Base-by-base conservation (phyloP, 352 stramenopile species). In the Pythium periplocum region DNA sequence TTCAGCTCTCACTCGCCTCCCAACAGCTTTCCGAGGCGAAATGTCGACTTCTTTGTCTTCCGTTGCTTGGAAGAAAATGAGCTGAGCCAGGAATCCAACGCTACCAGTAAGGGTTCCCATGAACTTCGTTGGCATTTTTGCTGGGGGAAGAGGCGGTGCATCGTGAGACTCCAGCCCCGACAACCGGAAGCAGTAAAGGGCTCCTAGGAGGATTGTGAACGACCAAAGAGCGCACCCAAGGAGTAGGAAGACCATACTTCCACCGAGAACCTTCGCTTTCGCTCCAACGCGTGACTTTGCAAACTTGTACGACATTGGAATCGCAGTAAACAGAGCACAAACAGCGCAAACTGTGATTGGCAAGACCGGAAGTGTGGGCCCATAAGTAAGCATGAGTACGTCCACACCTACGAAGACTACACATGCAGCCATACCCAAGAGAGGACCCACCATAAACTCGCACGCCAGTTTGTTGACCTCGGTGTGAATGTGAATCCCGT, bases 171-270 rank as follows among this genome's bases (percentile, higher is more conserved):
- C 56, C 5, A 67, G 51, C 17, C 48, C 48, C 64, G 69, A 77
- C 10, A 85, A 40, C n/a, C 71, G 64, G 50, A 74, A 68, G 44
- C 64, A 78, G 36, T 75, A 85, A 12, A 85, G 48, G 1, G 53
- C 64, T 3, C 66, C 74, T 2, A 85, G 57, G 2, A 85, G 58
- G 35, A 85, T 57, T 11, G 74, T 83, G 53, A 83, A 78, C 10
- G 74, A 85, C 74, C 74, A 83, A 9, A 85, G 58, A 12, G 74
- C 71, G 43, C 61, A 77, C 6, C 74, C 74, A 1, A 79, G 54
- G 17, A 85, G 70, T 26, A 80, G 52, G 36, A 79, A 81, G 8
- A 85, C 56, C 9, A 83, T 61, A n/a, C 72, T 73, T 7, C 74
- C 71, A 34, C 73, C 62, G 11, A 78, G 56, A 0, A 36, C 45